phyloP scores from a whole-genome alignment of 805 yeast species.

The Metschnikowia koreensis region DNA sequence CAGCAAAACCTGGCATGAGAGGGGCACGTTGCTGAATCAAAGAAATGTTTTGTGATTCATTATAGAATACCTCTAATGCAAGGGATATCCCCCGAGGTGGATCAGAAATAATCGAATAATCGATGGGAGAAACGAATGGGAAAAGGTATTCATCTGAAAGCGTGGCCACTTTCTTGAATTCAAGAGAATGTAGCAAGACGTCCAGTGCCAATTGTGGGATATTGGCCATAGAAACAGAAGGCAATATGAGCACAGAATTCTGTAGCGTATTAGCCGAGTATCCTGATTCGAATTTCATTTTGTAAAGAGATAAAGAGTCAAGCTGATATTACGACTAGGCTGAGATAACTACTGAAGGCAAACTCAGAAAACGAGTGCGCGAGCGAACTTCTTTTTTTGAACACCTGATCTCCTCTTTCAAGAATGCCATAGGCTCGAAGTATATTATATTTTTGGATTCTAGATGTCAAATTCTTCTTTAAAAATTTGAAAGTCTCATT shows the following conservation, averaged over 20 bases:
- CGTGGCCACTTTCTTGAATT: constrained; percentile 49
- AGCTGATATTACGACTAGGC: background rate
- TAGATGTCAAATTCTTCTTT: too few relatives aligned
- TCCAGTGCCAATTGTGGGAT: constrained; percentile 84
- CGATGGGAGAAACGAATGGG: constrained; percentile 84
- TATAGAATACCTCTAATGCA: constrained; percentile 63
- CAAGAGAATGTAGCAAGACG: constrained; percentile 62
- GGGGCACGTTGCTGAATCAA: constrained; percentile 86
- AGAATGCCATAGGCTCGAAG: too few relatives aligned
- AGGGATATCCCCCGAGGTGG: constrained; percentile 47
- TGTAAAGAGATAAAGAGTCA: background rate
- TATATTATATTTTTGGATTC: too few relatives aligned
- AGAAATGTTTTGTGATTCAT: constrained; percentile 41
- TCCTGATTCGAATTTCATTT: constrained; percentile 9
- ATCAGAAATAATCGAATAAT: constrained; percentile 28
- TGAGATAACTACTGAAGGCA: background rate
- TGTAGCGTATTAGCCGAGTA: constrained; percentile 7
- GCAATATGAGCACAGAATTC: constrained; percentile 57
- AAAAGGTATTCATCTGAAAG: constrained; percentile 63
- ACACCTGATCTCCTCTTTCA: too few relatives aligned
- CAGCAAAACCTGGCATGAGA: constrained; percentile 60
- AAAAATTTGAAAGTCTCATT: too few relatives aligned
- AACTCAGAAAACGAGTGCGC: background rate
- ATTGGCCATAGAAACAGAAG: constrained; percentile 84
- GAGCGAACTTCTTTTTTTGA: background rate